A percentile compares a stretch with the other conserved stretches of the same genome.
phyloP scores from a whole-genome alignment of 495 filamentous ascomycete species.

The Penicillium arizonense region DNA sequence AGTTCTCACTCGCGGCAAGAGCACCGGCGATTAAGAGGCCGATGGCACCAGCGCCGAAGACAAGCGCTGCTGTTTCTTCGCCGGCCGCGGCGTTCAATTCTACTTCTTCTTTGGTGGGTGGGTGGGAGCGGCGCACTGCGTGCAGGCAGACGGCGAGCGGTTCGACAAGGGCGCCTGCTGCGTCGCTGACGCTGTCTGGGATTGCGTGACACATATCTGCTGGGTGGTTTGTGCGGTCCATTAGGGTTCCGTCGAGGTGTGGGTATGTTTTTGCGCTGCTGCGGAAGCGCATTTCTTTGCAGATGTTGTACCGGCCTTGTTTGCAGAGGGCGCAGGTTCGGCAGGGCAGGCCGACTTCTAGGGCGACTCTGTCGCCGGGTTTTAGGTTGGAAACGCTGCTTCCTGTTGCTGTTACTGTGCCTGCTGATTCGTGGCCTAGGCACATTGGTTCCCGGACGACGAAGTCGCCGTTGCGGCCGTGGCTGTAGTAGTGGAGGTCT shows the following conservation, averaged over 20 bases:
- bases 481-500: slow-evolving; percentile 82
- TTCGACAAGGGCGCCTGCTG: slow-evolving; percentile 73
- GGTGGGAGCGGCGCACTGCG: slow-evolving; percentile 59
- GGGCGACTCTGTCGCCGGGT: slow-evolving; percentile 71
- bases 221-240: slow-evolving; percentile 75
- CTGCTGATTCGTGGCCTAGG: slow-evolving; percentile 78
- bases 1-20: slow-evolving; percentile 60
- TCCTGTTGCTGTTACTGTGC: slow-evolving; percentile 64
- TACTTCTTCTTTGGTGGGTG: slow-evolving; percentile 40
- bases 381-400: slow-evolving; percentile 37
- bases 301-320: slow-evolving; percentile 81
- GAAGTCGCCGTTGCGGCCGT: slow-evolving; percentile 82
- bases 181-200: slow-evolving; percentile 59
- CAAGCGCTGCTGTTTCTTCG: slow-evolving; percentile 55
- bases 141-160: slow-evolving; percentile 80
- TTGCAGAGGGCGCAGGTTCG: slow-evolving; percentile 63
- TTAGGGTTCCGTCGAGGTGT: slow-evolving; percentile 80
- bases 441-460: slow-evolving; percentile 69
- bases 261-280: slow-evolving; percentile 76
- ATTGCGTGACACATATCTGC: slow-evolving; percentile 55
- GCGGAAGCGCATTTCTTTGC: slow-evolving; percentile 72
- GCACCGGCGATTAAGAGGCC: slow-evolving; percentile 67
- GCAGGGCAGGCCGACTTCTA: slow-evolving; percentile 85
- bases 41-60: slow-evolving; percentile 81
- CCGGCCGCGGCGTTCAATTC: slow-evolving; percentile 15